phyloP scores from a whole-genome alignment of 371 early-diverging fungal species.

The Neoconidiobolus thromboides region DNA sequence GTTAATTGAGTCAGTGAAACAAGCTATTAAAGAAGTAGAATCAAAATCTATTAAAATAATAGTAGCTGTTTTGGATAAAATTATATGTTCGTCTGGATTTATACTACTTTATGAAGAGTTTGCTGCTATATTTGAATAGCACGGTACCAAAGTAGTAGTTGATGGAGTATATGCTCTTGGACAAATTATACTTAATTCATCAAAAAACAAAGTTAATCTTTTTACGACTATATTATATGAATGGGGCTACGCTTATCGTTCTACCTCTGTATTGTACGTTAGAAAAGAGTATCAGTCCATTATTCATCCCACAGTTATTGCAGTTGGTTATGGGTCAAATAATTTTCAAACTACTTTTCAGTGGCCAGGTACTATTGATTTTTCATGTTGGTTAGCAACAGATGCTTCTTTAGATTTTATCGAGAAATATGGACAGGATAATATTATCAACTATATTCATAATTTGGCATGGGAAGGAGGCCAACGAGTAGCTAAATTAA shows the following conservation, averaged over 20 bases:
- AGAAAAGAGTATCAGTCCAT: conserved; percentile 24
- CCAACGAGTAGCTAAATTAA: conserved; percentile 23
- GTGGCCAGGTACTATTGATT: conserved; percentile 20
- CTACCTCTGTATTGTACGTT: conserved; percentile 35
- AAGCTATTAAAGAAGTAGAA: background rate
- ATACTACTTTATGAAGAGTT: conserved; percentile 34
- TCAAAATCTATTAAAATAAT: conserved; percentile 11
- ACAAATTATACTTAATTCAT: conserved; percentile 21
- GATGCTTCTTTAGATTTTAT: conserved; percentile 25
- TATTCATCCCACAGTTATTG: conserved; percentile 29
- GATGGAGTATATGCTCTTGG: conserved; percentile 61
- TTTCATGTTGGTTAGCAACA: conserved; percentile 21
- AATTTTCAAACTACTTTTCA: conserved; percentile 18
- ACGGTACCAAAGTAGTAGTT: conserved; percentile 32
- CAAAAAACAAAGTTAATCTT: conserved; percentile 11
- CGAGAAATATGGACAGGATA: conserved; percentile 28
- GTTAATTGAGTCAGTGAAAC: conserved; percentile 15
- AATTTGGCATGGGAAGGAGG: conserved; percentile 33
- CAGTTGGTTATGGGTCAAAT: conserved; percentile 16
- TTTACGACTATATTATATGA: conserved; percentile 49
- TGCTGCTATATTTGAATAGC: conserved; percentile 19
- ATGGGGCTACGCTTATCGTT: conserved; percentile 44
- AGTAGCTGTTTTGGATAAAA: conserved; percentile 22
- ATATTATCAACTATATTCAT: conserved; percentile 28
- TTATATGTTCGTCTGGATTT: conserved; percentile 27